These are phyloP conservation scores for Diversispora epigaea DNA, from an alignment of 192 early-diverging fungal species.

Conservation along the genomic window DNA sequence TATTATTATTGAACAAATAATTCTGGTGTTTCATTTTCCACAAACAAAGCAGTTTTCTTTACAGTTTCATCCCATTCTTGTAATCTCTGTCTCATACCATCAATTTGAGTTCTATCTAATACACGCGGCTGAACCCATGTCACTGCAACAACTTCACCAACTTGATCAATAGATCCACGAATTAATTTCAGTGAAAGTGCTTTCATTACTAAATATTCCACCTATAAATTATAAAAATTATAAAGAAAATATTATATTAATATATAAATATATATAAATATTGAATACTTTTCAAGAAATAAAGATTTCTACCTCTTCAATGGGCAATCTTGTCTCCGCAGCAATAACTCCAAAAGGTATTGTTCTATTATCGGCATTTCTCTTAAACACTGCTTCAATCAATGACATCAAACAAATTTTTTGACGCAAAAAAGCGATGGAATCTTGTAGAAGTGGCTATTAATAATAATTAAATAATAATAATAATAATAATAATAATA, in stretches of 20 bases:
- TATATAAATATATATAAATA: background rate
- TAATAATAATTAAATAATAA: background rate
- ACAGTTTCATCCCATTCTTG: constrained; percentile 87
- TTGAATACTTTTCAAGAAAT: background rate
- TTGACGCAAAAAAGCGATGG: constrained; percentile 77
- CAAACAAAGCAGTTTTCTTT: constrained; percentile 61
- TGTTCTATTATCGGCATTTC: constrained; percentile 67
- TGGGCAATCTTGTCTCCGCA: constrained; percentile 70
- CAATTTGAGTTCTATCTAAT: constrained; percentile 86
- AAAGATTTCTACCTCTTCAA: constrained; percentile 60
- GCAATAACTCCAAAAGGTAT: constrained; percentile 84
- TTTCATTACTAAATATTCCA: constrained; percentile 98
- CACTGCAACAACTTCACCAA: constrained; percentile 82
- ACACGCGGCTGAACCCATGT: constrained; percentile 99
- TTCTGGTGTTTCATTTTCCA: constrained; percentile 75
- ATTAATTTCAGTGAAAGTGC: constrained; percentile 91
- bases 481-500: too few relatives aligned
- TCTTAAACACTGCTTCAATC: constrained; percentile 91
- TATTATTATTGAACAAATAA: constrained; percentile 47
- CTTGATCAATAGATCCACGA: constrained; percentile 93
- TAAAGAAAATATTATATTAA: background rate
- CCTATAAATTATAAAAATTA: constrained; percentile 43
- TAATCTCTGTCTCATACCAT: constrained; percentile 76
- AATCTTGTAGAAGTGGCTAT: constrained; percentile 79
- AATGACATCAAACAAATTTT: constrained; percentile 98